Evolutionary conservation across 2,329 filamentous ascomycete species (phyloP).

Genomic region (Aspergillus tubingensis): DNA sequence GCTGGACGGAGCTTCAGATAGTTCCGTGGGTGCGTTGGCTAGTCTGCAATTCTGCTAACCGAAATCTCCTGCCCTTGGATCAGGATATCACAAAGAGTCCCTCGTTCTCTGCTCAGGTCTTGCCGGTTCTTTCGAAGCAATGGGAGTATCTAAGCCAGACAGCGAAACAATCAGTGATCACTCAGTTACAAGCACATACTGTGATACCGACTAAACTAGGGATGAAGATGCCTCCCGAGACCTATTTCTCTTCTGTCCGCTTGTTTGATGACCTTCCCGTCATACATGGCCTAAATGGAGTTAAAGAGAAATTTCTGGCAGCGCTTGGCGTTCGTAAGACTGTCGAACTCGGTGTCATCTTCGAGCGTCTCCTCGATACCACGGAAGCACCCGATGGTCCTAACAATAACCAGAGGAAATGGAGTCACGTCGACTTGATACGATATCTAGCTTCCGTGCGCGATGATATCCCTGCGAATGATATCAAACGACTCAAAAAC

Average conservation of each 20-base stretch:
- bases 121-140: constrained; percentile 80
- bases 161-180: constrained; percentile 66
- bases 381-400: constrained; percentile 49
- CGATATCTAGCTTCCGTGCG: constrained; percentile 90
- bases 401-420: constrained; percentile 58
- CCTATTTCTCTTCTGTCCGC: constrained; percentile 92
- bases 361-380: constrained; percentile 75
- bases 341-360: constrained; percentile 90
- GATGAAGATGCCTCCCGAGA: constrained; percentile 80
- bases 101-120: constrained; percentile 73
- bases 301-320: constrained; percentile 87
- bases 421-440: constrained; percentile 93
- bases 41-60: constrained; percentile 64
- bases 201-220: constrained; percentile 89
- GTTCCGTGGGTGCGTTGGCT: constrained; percentile 84
- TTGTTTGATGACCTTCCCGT: constrained; percentile 91
- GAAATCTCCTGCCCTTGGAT: constrained; percentile 57
- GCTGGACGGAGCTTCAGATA: constrained; percentile 83
- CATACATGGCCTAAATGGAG: constrained; percentile 70
- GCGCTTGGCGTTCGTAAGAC: constrained; percentile 91
- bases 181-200: constrained; percentile 66
- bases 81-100: constrained; percentile 71
- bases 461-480: constrained; percentile 80
- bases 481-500: constrained; percentile 74
- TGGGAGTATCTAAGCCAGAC: constrained; percentile 77